Evolutionary conservation across 805 yeast species (phyloP), one percentile per base, ranked within the genome.

Genomic region (Yarrowia bubula): DNA sequence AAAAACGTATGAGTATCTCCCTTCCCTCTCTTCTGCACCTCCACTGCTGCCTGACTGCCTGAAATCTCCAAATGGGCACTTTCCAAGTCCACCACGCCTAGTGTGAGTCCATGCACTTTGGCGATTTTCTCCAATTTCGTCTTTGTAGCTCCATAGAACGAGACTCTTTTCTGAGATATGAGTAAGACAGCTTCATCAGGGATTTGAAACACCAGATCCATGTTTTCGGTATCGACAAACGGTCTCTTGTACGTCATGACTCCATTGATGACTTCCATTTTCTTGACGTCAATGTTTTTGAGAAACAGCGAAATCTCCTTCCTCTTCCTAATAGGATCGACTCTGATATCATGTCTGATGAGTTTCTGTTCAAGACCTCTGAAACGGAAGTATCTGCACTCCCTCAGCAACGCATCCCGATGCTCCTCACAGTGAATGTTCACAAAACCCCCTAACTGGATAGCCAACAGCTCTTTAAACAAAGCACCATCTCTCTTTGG

Each of bases 361-460:
- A 92, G 72, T 67, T 80, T 75, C 75, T 91, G 96, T 72, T 89
- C 96, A 42, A 92, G 77, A 41, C 86, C 91, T 53, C 84, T 76
- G 69, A 92, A 87, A 53, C 93, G 79, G 74, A 90, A 92, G 75
- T 88, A 92, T 50, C 83, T 80, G 68, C 96, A 89, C 72, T 92
- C 98, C 62, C 79, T 79, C 8, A 87, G 74, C 66, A 92, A 77
- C 14, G 83, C 74, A 9, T 76, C 73, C 46, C 97, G 79, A 71
- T 86, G 89, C 0, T 75, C 73, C 44, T 85, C 88, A 65, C 81
- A 78, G 50, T 72, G 71, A 17, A 89, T 78, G 1, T 78, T 76
- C 17, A 83, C 69, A 3, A 76, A 72, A 41, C 84, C 82, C 0
- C 92, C 92, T 67, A 81, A 80, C 31, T 90, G 74, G 1, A 84